Conservation (phyloP, 208 protist genomes). For the Trypanosoma theileri region DNA sequence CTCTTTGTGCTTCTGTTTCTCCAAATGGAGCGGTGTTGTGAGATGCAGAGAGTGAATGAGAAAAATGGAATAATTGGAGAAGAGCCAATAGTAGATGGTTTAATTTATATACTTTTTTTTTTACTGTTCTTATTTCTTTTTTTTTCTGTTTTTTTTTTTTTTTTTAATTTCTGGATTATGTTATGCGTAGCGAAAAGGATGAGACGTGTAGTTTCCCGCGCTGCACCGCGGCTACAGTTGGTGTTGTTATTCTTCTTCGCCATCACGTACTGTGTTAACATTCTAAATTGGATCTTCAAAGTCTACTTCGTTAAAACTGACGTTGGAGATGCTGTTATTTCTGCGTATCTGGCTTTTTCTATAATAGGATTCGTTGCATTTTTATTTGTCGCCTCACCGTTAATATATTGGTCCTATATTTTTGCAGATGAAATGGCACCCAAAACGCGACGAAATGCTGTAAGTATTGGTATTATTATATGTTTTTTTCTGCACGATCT, state of each 20-base stretch:
- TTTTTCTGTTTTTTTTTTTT: slow-evolving; percentile 1
- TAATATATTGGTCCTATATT: slow-evolving; percentile 78
- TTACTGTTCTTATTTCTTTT: too few relatives aligned
- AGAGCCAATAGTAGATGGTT: too few relatives aligned
- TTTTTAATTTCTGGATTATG: not conserved
- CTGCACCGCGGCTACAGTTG: slow-evolving; percentile 48
- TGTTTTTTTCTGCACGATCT: slow-evolving; percentile 74
- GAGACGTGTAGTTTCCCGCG: slow-evolving; percentile 23
- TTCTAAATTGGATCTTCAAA: slow-evolving; percentile 64
- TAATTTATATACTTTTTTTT: too few relatives aligned
- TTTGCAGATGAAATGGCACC: slow-evolving; percentile 71
- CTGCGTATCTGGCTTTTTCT: slow-evolving; percentile 63
- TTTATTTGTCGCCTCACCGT: slow-evolving; percentile 39
- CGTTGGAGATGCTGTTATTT: slow-evolving; percentile 30
- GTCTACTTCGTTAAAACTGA: slow-evolving; percentile 16
- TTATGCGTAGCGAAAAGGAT: slow-evolving; percentile 20
- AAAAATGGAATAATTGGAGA: too few relatives aligned
- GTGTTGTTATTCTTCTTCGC: slow-evolving; percentile 60
- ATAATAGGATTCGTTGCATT: slow-evolving; percentile 51
- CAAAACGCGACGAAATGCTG: slow-evolving; percentile 46
- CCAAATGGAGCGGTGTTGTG: too few relatives aligned
- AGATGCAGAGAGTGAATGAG: too few relatives aligned
- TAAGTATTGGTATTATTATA: slow-evolving; percentile 46
- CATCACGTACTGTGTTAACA: slow-evolving; percentile 52
- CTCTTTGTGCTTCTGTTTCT: too few relatives aligned